Base-by-base conservation (phyloP, 495 filamentous ascomycete genomes). In the Tuber umbilicatum region DNA sequence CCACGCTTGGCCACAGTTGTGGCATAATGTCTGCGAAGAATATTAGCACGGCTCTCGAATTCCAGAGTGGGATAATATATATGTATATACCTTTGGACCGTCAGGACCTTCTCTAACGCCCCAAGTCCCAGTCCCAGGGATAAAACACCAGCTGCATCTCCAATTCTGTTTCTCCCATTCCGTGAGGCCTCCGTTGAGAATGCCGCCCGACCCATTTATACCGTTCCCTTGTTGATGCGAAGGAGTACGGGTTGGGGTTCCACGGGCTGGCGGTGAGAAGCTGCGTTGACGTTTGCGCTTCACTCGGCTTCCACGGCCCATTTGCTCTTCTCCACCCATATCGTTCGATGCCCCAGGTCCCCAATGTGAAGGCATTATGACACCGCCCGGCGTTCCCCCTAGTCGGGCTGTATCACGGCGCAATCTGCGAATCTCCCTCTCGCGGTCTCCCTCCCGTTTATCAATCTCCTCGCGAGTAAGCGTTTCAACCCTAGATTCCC, bases 381-480 rank as follows among this genome's bases (percentile, higher is more conserved):
- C n/a, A 87, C 90, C 39, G 89, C 87, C 39, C 16, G 55, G 55
- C 85, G 88, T 43, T 85, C 88, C 45, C 85, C 85, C 89, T 93
- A 98, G 96, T 41, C 94, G 86, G 1, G 95, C 95, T 16, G 94
- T 97, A 83, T 99, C 95, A 80, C 95, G 87, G 69, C 95, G 88
- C 67, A 97, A 83, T 69, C 96, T 87, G 41, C 95, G 85, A 45
- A 97, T 91, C 84, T 98, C 93, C 41, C 95, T 85, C 83, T 98
- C 95, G 38, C 96, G 89, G 81, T 98, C 96, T 71, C 93, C 93
- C 83, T 99, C 95, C 41, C 96, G 89, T 84, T 97, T 96, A 84
- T 99, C 96, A 70, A 99, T 98, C 83, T 99, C 95, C 79, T 98
- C 95, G 81, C 97, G 96, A 4, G 90, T 92, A 19, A 99, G 85